A percentile compares a stretch with the other conserved stretches of the same genome.
phyloP scores from a whole-genome alignment of 345 rosid species.

The Cochlearia excelsa region DNA sequence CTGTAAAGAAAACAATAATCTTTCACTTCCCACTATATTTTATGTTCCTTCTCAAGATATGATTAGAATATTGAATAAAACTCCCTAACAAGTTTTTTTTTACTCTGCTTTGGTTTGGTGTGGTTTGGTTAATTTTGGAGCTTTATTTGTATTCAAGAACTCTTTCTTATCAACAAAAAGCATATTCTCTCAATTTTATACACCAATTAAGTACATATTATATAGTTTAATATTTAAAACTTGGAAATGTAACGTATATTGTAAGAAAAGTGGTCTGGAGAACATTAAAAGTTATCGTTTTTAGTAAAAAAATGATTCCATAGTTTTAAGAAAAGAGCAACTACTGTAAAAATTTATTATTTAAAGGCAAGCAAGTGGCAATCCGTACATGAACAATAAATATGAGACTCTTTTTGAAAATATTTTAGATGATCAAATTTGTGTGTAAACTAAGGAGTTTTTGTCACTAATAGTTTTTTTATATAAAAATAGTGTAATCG shows the following conservation, averaged over 20 bases:
- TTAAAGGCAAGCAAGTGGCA: conserved; percentile 27
- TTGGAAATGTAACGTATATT: conserved; percentile 23
- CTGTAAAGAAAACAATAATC: too few relatives aligned
- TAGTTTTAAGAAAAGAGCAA: conserved; percentile 15
- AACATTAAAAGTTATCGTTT: conserved; percentile 24
- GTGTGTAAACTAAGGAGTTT: neutral
- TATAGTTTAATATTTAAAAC: conserved; percentile 4
- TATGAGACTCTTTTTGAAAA: conserved; percentile 24
- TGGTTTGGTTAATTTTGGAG: too few relatives aligned
- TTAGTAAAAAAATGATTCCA: conserved; percentile 8
- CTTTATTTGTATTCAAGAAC: neutral
- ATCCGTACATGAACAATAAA: conserved; percentile 27
- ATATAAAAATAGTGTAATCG: too few relatives aligned
- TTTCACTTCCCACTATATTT: too few relatives aligned
- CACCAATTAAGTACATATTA: neutral
- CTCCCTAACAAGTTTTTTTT: neutral
- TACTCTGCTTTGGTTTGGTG: neutral
- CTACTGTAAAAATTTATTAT: conserved; percentile 16
- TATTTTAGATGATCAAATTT: too few relatives aligned
- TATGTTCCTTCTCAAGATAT: neutral
- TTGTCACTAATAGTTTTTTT: neutral
- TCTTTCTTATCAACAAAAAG: neutral
- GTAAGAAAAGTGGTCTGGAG: conserved; percentile 30
- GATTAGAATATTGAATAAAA: too few relatives aligned
- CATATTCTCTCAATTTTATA: conserved; percentile 4